Evolutionary conservation across 768 basidiomycete species (phyloP), one percentile per base, ranked within the genome.

Genomic region (Auricularia cornea): DNA sequence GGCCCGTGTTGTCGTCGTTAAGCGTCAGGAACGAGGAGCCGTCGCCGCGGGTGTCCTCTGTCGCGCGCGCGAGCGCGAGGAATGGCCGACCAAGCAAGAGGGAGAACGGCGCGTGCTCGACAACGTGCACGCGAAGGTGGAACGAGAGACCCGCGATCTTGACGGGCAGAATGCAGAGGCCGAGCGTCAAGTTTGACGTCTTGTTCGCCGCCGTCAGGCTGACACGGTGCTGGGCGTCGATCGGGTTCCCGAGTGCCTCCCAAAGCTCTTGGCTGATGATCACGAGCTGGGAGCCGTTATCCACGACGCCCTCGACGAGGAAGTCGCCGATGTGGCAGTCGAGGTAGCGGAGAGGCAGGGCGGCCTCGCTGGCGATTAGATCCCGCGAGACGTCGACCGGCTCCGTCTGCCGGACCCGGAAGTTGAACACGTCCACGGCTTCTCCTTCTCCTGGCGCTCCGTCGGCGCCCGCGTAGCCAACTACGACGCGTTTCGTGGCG

Each of bases 51-150:
- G 16, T 48, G 44, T 20, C 44, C n/a, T 63, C 30, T 20, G n/a
- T 28, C 16, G 30, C 30, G 0, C 16, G 40, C 0, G 62, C 32
- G 1, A 63, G 14, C 3, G 59, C 59, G n/a, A 59, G 60, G 62
- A 67, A 66, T 1, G 66, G 66, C 11, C 61, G 41, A 6, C 66
- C 66, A 3, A 67, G 38, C 14, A 67, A 28, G 1, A 67, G 61
- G 3, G 26, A 28, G 38, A 63, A 65, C 18, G 66, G 66, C 20
- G 65, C 61, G 2, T 63, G 44, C 23, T 67, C 33, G 20, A 67
- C 59, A 20, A 67, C 65, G 40, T 62, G 65, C 0, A 59, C 60
- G 10, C 66, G 66, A 12, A 65, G 26, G 8, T 31, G 30, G 29
- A 67, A 18, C 0, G 38, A 33, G 2, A 65, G 38, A 6, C 56